These are phyloP conservation scores for Chenopodium quinoa DNA, from an alignment of 148 eudicot genomes.

Conservation along the genomic window DNA sequence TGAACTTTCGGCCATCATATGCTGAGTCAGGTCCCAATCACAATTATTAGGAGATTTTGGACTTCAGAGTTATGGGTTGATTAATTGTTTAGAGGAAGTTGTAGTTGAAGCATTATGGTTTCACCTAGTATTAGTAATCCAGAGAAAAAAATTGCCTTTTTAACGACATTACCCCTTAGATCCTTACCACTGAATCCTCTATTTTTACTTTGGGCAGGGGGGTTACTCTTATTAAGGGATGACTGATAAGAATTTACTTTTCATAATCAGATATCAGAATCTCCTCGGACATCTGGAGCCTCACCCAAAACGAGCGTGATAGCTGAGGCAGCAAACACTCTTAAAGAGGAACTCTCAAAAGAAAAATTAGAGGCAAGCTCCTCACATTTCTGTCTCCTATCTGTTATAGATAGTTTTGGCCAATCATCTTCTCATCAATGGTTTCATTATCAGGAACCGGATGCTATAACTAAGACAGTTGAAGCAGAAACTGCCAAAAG, in stretches of 20 bases:
- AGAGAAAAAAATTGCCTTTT: background rate
- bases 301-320: conserved; percentile 23
- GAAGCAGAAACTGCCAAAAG: conserved; percentile 25
- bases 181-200: background rate
- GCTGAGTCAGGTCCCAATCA: background rate
- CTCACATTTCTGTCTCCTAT: background rate
- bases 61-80: background rate
- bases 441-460: conserved; percentile 19
- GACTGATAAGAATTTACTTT: conserved; percentile 6
- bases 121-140: background rate
- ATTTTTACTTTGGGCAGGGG: background rate
- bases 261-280: conserved; percentile 36
- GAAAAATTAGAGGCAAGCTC: conserved; percentile 28
- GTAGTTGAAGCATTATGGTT: background rate
- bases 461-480: conserved; percentile 19
- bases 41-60: too few species aligned
- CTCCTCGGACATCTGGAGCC: conserved; percentile 23
- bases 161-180: background rate
- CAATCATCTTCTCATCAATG: conserved; percentile 7
- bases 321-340: conserved; percentile 31
- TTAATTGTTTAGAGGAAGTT: background rate
- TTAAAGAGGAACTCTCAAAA: conserved; percentile 31
- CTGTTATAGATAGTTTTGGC: conserved; percentile 6
- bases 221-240: background rate
- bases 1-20: background rate